Percentiles rank a stretch among this genome's conserved stretches.
Conservation (phyloP, 148 eudicot species). For the Cornus suecica region DNA sequence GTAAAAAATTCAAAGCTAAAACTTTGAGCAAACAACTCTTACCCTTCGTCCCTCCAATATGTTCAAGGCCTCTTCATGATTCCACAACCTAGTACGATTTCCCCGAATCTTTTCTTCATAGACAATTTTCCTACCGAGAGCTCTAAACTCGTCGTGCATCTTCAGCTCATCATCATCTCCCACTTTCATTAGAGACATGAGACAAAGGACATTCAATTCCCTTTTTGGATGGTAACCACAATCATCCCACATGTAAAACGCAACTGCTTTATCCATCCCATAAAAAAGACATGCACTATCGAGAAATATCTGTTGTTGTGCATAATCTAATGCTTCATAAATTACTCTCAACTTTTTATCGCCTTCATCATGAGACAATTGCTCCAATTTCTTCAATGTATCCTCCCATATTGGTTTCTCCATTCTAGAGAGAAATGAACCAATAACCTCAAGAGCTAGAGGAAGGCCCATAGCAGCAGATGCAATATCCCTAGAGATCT, state of each 20-base stretch:
- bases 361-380: neutral
- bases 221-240: neutral
- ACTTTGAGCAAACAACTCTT: neutral
- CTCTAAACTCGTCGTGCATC: neutral
- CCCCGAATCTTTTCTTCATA: neutral
- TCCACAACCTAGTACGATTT: neutral
- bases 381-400: neutral
- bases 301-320: neutral
- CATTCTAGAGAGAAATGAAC: neutral
- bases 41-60: neutral
- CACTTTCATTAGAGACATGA: neutral
- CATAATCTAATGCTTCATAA: neutral
- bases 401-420: neutral
- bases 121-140: neutral
- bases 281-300: neutral
- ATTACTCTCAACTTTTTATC: neutral
- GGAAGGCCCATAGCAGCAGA: neutral
- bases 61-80: neutral
- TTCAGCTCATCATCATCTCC: neutral
- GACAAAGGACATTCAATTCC: too few species aligned
- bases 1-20: neutral
- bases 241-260: neutral
- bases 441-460: too few species aligned
- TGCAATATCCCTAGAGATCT: neutral
- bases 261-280: neutral